A percentile compares a stretch with the other conserved stretches of the same genome.
Evolutionary conservation across 306 rosid genomes (phyloP).

Genomic region (Myrica gale): DNA sequence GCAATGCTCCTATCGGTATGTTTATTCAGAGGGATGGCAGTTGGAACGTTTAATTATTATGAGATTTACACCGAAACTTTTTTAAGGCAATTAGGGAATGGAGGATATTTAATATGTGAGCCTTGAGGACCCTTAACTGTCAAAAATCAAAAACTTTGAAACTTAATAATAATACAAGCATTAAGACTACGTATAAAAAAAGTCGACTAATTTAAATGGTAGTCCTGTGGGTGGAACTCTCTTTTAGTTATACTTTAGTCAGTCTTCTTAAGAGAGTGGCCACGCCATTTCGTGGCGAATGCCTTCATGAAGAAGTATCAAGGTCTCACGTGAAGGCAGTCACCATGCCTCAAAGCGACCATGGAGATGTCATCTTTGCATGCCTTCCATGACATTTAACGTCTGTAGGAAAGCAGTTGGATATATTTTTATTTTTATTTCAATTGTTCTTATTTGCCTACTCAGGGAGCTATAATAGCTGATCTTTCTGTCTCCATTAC

Average conservation of each 20-base stretch:
- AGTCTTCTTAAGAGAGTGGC: background rate
- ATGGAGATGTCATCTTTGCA: background rate
- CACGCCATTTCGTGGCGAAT: background rate
- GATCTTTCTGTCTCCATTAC: constrained; percentile 56
- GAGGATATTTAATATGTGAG: background rate
- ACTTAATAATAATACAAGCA: background rate
- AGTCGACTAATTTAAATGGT: background rate
- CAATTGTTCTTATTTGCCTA: background rate
- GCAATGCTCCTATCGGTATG: constrained; percentile 81
- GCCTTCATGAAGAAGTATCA: background rate
- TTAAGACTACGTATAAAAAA: background rate
- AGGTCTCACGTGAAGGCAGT: background rate
- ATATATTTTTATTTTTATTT: background rate
- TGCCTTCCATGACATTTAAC: background rate
- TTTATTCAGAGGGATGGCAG: constrained; percentile 35
- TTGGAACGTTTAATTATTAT: background rate
- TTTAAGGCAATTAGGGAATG: background rate
- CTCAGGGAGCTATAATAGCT: constrained; percentile 70
- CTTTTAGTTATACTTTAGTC: background rate
- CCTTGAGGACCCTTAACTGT: background rate
- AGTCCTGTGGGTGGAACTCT: background rate
- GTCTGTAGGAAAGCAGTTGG: background rate
- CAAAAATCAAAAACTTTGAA: background rate
- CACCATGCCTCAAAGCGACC: background rate
- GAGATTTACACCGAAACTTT: background rate